Base-by-base conservation (phyloP, 768 basidiomycete species). In the Heimioporus sp. region DNA sequence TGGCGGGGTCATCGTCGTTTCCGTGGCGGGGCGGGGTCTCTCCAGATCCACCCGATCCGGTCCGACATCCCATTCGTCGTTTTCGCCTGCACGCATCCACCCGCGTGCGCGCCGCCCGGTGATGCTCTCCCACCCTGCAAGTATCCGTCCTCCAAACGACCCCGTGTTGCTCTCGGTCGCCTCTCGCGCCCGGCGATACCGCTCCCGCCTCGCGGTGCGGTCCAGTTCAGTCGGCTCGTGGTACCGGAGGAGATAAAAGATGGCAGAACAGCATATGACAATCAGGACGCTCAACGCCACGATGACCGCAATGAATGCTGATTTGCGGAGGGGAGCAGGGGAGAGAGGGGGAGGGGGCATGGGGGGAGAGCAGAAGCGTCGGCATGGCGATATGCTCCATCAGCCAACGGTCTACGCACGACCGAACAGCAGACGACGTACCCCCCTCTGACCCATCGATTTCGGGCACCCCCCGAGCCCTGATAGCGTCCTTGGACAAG, bases 241-340 rank as follows among this genome's bases (percentile, higher is more conserved):
- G 44, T 79, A 65, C 38, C 79, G 76, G 16, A 87, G 70, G 34
- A 89, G 78, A 58, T 78, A 75, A 64, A 78, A 76, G 36, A 84
- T 77, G 34, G 76, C 83, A 15, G 71, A 65, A 62, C 76, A 81
- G 44, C 79, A 76, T 30, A 72, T 60, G 52, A 84, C 56, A 64
- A 87, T 79, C 48, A 88, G 69, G 51, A 79, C 55, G 50, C 73
- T 70, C 38, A 89, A 75, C 41, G 72, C 65, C 35, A 86, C 78
- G 37, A 88, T 73, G 36, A 88, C 68, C 4, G 69, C 81, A 56
- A 87, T 77, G 70, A 88, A 89, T 11, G 76, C 85, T 78, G 55
- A 24, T 24, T 5, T 5, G 5, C 24, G 24, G 5, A 48, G 44
- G 49, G 54, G 21, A 38, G 28, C 35, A 39, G 17, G n/a, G 19